Evolutionary conservation across 2,329 filamentous ascomycete species (phyloP).

Genomic region (Fusarium kyushuense): DNA sequence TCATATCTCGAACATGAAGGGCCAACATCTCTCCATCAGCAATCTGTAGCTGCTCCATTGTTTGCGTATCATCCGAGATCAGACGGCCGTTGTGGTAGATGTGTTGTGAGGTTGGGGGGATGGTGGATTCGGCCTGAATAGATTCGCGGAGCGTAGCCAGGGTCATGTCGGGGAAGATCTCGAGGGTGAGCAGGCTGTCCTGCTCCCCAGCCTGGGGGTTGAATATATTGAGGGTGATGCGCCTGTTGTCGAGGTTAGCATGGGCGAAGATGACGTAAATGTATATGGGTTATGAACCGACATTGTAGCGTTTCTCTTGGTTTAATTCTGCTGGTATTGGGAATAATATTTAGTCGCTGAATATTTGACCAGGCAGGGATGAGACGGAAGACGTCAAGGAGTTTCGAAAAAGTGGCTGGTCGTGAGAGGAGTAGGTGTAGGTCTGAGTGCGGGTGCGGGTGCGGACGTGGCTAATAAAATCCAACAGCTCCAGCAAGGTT

Average conservation of each 20-base stretch:
- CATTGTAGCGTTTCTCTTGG: constrained; percentile 33
- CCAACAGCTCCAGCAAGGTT: constrained; percentile 19
- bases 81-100: constrained; percentile 91
- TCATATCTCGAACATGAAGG: constrained; percentile 78
- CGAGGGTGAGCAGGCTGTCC: constrained; percentile 82
- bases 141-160: constrained; percentile 87
- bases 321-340: constrained; percentile 3
- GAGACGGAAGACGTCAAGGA: constrained; percentile 14
- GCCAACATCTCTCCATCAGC: constrained; percentile 93
- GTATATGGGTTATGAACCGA: constrained; percentile 25
- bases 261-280: constrained; percentile 21
- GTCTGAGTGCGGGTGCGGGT: constrained; percentile 4
- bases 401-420: constrained; percentile 33
- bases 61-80: constrained; percentile 81
- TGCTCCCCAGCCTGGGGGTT: constrained; percentile 75
- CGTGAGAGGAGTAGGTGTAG: constrained; percentile 24
- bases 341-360: neutral
- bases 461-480: constrained; percentile 15
- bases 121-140: constrained; percentile 84
- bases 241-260: constrained; percentile 66
- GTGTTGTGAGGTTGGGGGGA: constrained; percentile 79
- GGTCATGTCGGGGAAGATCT: constrained; percentile 85
- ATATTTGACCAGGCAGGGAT: constrained; percentile 1
- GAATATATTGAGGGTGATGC: constrained; percentile 87
- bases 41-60: constrained; percentile 83